Base-by-base conservation (phyloP, 306 rosid species). In the Comarum palustre region DNA sequence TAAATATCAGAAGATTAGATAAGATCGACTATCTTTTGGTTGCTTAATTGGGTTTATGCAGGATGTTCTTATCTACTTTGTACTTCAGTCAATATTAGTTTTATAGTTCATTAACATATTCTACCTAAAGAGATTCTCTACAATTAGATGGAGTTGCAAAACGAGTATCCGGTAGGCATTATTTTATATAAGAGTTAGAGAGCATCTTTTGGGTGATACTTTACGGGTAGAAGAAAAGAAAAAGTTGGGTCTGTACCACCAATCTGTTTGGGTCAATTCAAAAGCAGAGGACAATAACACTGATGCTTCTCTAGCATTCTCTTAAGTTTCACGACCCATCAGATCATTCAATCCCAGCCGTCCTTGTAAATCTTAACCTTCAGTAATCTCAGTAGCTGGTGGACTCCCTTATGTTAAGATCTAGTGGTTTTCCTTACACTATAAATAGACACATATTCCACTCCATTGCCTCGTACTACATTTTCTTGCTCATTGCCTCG, bases 211-310 rank as follows among this genome's bases (percentile, higher is more conserved):
- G 39, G 45, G 59, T 74, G 36, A 57, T 17, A 54, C n/a, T n/a
- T n/a, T n/a, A 29, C 51, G 14, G 50, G 66, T 17, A 57, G 39
- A 69, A 66, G 6, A 14, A 82, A 75, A 76, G 73, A 34, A 71
- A 81, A 62, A 4, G 80, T 77, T 70, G 77, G 78, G 71, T 63
- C 75, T 59, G 76, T 73, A 72, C 77, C 47, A 8, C 50, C 50
- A 47, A 31, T 45, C 62, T 72, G 67, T 72, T 31, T 36, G 59
- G 74, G 82, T 76, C 76, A 87, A 75, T 66, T 72, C 81, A 79
- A 86, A 83, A 79, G 79, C 42, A 78, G 86, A 82, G 91, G 87
- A 85, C 90, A 82, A 78, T 50, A 83, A 58, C 27, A 34, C 41
- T 81, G 76, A 15, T 79, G 78, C 90, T 54, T 71, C 65, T 78